Conservation (phyloP, 179 eudicot species). For the Silene coronaria region DNA sequence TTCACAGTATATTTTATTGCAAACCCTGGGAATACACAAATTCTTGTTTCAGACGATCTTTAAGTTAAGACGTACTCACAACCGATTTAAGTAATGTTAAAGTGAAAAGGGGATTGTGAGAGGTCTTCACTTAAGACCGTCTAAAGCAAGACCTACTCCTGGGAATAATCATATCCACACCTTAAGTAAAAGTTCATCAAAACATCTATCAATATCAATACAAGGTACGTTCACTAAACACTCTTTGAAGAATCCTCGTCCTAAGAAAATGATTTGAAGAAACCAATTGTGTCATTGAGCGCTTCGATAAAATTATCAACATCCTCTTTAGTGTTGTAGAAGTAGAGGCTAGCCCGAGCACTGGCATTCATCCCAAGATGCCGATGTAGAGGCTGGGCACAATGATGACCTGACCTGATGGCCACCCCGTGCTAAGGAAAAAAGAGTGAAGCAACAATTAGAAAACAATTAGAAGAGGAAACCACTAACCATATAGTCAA, state of each 20-base stretch:
- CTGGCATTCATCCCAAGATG: slow-evolving; percentile 72
- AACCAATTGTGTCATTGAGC: slow-evolving; percentile 62
- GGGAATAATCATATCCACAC: not conserved
- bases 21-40: not conserved
- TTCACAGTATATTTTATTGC: not conserved
- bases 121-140: too few species aligned
- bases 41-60: too few species aligned
- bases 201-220: not conserved
- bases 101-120: too few species aligned
- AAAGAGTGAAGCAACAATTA: not conserved
- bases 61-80: too few species aligned
- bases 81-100: too few species aligned
- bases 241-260: not conserved
- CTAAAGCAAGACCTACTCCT: too few species aligned
- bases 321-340: slow-evolving; percentile 92
- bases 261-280: slow-evolving; percentile 59
- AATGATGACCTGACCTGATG: slow-evolving; percentile 97
- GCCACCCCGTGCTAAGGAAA: slow-evolving; percentile 75
- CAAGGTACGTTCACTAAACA: not conserved
- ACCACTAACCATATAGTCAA: not conserved
- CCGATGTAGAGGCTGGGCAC: slow-evolving; percentile 97
- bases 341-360: slow-evolving; percentile 88
- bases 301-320: slow-evolving; percentile 63
- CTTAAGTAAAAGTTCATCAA: not conserved
- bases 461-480: not conserved